phyloP scores from a whole-genome alignment of 208 protist species.

The Borovskyia barvae region DNA sequence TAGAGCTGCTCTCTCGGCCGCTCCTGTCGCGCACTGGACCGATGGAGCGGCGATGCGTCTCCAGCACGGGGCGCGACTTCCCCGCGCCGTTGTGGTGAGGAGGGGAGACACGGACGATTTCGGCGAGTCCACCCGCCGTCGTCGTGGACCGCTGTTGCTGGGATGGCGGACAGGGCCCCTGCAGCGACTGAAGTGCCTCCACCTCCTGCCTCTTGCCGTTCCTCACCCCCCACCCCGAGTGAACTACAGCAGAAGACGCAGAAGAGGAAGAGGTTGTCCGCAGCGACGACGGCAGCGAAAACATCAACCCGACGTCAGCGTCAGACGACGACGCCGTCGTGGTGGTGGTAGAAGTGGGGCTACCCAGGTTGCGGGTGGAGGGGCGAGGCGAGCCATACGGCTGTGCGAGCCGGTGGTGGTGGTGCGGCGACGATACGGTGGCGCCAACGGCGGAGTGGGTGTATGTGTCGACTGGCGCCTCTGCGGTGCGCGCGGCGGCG shows the following conservation, averaged over 20 bases:
- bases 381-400: slow-evolving; percentile 2
- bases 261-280: slow-evolving; percentile 7
- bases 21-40: background rate
- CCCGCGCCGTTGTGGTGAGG: too few relatives aligned
- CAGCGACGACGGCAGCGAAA: slow-evolving; percentile 11
- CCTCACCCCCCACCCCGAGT: background rate
- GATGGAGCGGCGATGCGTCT: slow-evolving; percentile 3
- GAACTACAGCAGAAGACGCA: background rate
- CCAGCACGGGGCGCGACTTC: slow-evolving; percentile 16
- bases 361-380: slow-evolving; percentile 25
- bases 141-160: too few relatives aligned
- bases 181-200: too few relatives aligned
- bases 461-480: background rate
- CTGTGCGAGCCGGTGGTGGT: background rate
- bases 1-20: background rate
- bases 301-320: background rate
- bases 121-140: too few relatives aligned
- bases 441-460: background rate
- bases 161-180: too few relatives aligned
- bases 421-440: background rate
- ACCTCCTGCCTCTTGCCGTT: too few relatives aligned
- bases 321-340: slow-evolving; percentile 1
- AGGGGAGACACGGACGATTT: too few relatives aligned
- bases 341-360: background rate
- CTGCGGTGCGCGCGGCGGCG: slow-evolving; percentile 20